Conservation (phyloP, 2,329 filamentous ascomycete species). For the Peltaster fructicola region DNA sequence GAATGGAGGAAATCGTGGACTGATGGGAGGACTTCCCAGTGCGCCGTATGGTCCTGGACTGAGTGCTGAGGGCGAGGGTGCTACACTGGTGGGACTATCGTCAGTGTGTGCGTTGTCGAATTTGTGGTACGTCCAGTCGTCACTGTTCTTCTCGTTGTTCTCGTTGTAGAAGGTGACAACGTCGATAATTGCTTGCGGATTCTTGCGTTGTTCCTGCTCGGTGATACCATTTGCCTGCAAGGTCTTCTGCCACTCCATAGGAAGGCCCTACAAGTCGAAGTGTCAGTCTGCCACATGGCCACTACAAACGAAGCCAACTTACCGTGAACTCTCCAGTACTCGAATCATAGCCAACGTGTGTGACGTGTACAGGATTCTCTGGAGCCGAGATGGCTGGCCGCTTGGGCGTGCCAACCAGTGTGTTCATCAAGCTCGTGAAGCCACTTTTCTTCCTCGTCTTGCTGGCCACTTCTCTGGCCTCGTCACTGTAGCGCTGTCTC, state of each 20-base stretch:
- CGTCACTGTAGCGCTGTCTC: conserved; percentile 61
- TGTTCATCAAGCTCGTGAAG: conserved; percentile 76
- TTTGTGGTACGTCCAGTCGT: conserved; percentile 88
- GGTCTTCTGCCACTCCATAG: conserved; percentile 93
- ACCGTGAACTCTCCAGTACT: conserved; percentile 92
- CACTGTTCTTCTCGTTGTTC: conserved; percentile 60
- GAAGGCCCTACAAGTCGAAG: conserved; percentile 53
- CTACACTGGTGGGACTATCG: conserved; percentile 21
- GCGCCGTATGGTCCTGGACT: conserved; percentile 34
- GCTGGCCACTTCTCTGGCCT: conserved; percentile 47
- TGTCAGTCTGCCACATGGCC: conserved; percentile 2
- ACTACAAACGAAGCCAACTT: conserved; percentile 23
- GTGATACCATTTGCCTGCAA: conserved; percentile 92
- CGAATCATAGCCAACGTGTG: conserved; percentile 94
- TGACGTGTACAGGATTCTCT: conserved; percentile 94
- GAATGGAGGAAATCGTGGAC: conserved; percentile 76
- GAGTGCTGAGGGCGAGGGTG: conserved; percentile 9
- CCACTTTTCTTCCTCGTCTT: conserved; percentile 67
- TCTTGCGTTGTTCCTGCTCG: conserved; percentile 86
- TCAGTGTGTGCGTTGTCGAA: conserved; percentile 68
- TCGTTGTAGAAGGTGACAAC: conserved; percentile 97
- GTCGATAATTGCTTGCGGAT: conserved; percentile 88
- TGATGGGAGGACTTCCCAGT: conserved; percentile 61
- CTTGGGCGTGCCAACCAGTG: conserved; percentile 65
- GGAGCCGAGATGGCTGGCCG: conserved; percentile 92